Conservation (phyloP, 2,329 filamentous ascomycete species). For the Huntiella abstrusa region DNA sequence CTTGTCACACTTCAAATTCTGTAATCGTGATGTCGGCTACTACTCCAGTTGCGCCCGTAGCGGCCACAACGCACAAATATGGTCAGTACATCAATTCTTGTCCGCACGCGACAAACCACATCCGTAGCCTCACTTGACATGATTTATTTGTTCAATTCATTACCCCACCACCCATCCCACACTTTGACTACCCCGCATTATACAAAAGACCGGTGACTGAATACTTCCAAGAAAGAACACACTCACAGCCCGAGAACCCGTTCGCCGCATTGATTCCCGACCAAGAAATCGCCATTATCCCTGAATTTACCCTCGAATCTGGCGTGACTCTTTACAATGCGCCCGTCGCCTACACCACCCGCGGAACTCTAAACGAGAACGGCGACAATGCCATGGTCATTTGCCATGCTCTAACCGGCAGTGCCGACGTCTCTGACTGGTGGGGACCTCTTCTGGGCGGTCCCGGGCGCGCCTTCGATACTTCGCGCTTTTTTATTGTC, state of each 20-base stretch:
- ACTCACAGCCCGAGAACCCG: constrained; percentile 72
- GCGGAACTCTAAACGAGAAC: constrained; percentile 38
- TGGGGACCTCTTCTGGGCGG: constrained; percentile 71
- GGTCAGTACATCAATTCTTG: constrained; percentile 13
- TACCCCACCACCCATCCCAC: constrained; percentile 5
- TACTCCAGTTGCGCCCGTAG: constrained; percentile 1
- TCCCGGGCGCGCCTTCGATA: constrained; percentile 61
- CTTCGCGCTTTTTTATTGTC: constrained; percentile 65
- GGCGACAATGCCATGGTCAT: constrained; percentile 54
- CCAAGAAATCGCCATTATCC: constrained; percentile 71
- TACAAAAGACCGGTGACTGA: constrained; percentile 33
- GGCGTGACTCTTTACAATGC: constrained; percentile 67
- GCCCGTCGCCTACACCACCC: constrained; percentile 48
- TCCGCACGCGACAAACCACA: background rate
- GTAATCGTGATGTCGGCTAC: constrained; percentile 5
- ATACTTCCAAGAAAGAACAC: constrained; percentile 46
- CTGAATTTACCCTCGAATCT: constrained; percentile 82
- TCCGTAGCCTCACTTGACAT: background rate
- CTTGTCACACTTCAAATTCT: background rate
- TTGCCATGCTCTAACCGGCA: constrained; percentile 72
- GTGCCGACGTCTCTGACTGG: constrained; percentile 72
- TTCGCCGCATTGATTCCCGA: constrained; percentile 73
- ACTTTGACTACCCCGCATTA: background rate
- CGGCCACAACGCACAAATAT: constrained; percentile 11
- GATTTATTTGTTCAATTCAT: background rate